Base-by-base conservation (phyloP, 495 filamentous ascomycete genomes). In the Penicillium verhagenii region DNA sequence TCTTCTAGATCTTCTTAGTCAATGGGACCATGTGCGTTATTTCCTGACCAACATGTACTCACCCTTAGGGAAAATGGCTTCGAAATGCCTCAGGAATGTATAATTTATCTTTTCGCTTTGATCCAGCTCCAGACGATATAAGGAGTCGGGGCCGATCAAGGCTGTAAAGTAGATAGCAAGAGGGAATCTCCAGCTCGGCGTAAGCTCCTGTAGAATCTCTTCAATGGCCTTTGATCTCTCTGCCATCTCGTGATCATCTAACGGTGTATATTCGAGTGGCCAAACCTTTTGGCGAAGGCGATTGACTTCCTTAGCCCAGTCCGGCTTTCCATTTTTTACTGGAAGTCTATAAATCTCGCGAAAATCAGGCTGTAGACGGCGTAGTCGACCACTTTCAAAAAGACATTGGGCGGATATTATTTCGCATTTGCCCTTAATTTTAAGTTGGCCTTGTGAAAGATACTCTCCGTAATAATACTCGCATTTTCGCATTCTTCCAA, bases 381-480 rank as follows among this genome's bases (percentile, higher is more conserved):
- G 24, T 21, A 56, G 19, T 37, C 45, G 45, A 50, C 50, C 16
- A 43, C 49, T 8, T 2, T 56, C 28, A 20, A 56, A 44, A 23
- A 56, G 26, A 20, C 16, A 4, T 2, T 50, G 1, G 3, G 35
- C 46, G 18, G 53, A 14, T 2, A 64, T 55, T 6, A 50, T 20
- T 19, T 52, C 48, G 33, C 53, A 68, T 23, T 61, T 61, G 16
- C 52, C 54, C 18, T 56, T 52, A 23, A 70, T 65, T 11, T 67
- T 63, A 31, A 74, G 39, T 44, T 53, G 45, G 10, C 69, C 69
- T 38, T 74, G 71, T 0, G 71, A 71, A 24, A 72, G 68, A 48
- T 69, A 71, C 57, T 74, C 71, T 4, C 71, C 71, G 38, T 67
- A 67, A 51, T 74, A 68, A 53, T 53, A 63, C 0, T 37, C 46